Percentiles rank a stretch among this genome's conserved stretches.
These are phyloP conservation scores for Cryptococcus jaspeensis DNA, from an alignment of 1,284 basidiomycete species.

Conservation along the genomic window DNA sequence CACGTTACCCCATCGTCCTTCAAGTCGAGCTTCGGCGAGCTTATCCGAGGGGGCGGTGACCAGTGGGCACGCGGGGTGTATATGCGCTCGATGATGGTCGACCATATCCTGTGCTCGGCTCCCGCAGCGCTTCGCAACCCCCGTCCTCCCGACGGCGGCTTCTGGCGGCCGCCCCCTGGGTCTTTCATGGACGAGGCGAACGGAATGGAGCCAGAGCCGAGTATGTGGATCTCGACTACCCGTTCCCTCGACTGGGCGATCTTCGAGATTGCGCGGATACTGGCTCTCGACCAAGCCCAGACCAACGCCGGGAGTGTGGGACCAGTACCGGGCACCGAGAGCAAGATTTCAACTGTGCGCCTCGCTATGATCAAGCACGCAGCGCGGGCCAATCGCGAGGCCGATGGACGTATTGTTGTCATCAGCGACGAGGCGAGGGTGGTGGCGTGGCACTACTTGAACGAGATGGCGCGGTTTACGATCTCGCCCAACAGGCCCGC, in stretches of 20 bases:
- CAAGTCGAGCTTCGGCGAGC: neutral
- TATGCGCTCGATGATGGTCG: constrained; percentile 8
- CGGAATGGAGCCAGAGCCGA: neutral
- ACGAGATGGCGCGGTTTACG: neutral
- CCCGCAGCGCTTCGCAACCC: too few species aligned
- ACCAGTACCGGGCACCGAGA: neutral
- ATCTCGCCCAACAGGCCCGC: neutral
- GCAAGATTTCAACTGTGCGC: neutral
- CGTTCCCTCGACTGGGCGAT: constrained; percentile 13
- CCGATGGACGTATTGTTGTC: neutral
- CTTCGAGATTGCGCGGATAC: constrained; percentile 8
- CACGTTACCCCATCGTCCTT: constrained; percentile 11
- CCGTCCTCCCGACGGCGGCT: too few species aligned
- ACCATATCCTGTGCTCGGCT: constrained; percentile 5
- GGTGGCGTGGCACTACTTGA: neutral
- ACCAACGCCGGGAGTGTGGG: too few species aligned
- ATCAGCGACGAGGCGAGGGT: neutral
- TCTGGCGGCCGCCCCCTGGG: too few species aligned
- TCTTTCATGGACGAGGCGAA: neutral
- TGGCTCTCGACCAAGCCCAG: neutral
- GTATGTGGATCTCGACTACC: constrained; percentile 13
- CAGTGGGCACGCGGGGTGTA: neutral
- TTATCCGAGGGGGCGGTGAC: neutral
- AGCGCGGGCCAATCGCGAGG: neutral
- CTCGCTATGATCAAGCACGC: constrained; percentile 3